Evolutionary conservation across 148 eudicot species (phyloP).

Genomic region (Pouteria glomerata): DNA sequence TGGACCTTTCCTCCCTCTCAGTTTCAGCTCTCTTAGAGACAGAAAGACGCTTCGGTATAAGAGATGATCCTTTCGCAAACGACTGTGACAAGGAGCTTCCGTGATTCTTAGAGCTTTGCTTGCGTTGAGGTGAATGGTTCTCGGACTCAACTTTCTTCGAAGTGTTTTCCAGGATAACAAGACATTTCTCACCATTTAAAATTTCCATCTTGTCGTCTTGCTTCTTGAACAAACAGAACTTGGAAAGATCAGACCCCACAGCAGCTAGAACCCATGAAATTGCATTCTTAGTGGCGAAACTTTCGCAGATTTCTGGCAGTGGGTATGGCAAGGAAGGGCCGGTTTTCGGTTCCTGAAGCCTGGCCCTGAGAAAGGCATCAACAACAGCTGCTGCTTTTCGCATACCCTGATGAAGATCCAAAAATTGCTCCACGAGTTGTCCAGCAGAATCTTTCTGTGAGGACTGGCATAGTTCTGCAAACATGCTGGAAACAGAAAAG

Average conservation of each 20-base stretch:
- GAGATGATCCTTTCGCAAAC: constrained; percentile 7
- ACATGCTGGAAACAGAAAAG: constrained; percentile 17
- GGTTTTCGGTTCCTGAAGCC: constrained; percentile 2
- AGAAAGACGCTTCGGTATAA: neutral
- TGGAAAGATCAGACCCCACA: constrained; percentile 27
- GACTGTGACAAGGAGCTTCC: neutral
- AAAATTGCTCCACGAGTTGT: constrained; percentile 25
- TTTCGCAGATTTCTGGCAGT: constrained; percentile 1
- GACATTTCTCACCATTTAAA: constrained; percentile 12
- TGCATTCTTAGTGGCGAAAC: constrained; percentile 14
- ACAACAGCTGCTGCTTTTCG: constrained; percentile 16
- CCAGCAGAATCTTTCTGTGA: constrained; percentile 22
- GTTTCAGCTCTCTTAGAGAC: constrained; percentile 6
- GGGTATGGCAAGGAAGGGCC: constrained; percentile 1
- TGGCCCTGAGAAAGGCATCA: constrained; percentile 10
- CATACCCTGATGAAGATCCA: constrained; percentile 26
- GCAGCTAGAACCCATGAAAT: constrained; percentile 37
- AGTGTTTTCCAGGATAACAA: constrained; percentile 23
- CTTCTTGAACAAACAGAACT: constrained; percentile 21
- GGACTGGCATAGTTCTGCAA: constrained; percentile 34
- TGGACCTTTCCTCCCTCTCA: constrained; percentile 16
- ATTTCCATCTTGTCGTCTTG: constrained; percentile 14
- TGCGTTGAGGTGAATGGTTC: constrained; percentile 16
- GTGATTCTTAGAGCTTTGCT: constrained; percentile 17
- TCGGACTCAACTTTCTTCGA: constrained; percentile 14